Evolutionary conservation across 805 yeast genomes (phyloP).

Genomic region (Pichia thaimueangensis): DNA sequence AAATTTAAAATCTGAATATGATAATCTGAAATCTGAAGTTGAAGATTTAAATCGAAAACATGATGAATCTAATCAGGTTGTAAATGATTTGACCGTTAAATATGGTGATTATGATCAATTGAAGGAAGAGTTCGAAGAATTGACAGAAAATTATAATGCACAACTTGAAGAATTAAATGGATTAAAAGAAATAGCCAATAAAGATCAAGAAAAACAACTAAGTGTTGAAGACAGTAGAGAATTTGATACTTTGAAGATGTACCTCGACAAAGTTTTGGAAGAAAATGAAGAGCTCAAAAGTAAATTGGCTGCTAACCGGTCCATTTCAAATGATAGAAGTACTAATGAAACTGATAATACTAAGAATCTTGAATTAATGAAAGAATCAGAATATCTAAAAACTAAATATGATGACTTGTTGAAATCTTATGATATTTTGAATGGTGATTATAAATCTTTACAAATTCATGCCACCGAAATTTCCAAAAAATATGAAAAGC

Average conservation of each 20-base stretch:
- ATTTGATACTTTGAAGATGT: slow-evolving; percentile 12
- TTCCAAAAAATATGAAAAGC: background rate
- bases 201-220: slow-evolving; percentile 11
- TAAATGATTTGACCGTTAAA: background rate
- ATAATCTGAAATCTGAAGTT: slow-evolving; percentile 4
- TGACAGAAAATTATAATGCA: background rate
- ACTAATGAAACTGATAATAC: background rate
- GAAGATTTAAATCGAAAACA: slow-evolving; percentile 4
- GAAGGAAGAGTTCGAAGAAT: slow-evolving; percentile 5
- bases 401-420: slow-evolving; percentile 11
- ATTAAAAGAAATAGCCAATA: slow-evolving; percentile 9
- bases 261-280: slow-evolving; percentile 15
- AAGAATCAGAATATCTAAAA: slow-evolving; percentile 6
- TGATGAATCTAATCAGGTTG: background rate
- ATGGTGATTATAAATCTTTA: slow-evolving; percentile 4
- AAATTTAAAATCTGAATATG: slow-evolving; percentile 4
- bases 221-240: slow-evolving; percentile 12
- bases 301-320: background rate
- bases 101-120: slow-evolving; percentile 8
- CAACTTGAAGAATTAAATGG: slow-evolving; percentile 10
- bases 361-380: slow-evolving; percentile 4
- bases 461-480: slow-evolving; percentile 1
- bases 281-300: slow-evolving; percentile 12
- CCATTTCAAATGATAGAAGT: background rate
- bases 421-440: slow-evolving; percentile 12